Evolutionary conservation across 1,284 basidiomycete genomes (phyloP), one percentile per base, ranked within the genome.

Genomic region (Cutaneotrichosporon mucoides): DNA sequence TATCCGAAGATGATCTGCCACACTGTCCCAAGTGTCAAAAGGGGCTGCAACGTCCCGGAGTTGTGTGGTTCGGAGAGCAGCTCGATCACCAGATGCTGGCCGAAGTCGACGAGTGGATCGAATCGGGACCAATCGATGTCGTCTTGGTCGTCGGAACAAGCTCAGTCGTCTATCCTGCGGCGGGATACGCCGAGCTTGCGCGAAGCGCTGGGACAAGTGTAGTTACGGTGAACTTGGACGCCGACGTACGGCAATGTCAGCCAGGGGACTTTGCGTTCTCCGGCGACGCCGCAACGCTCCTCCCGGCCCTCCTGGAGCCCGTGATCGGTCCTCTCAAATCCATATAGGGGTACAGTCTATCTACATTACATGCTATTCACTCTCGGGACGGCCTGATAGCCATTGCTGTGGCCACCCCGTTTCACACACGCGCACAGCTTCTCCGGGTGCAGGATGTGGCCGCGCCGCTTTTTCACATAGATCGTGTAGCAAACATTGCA

Each of bases 11-110:
- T 6, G 47, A 53, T 5, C 52, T 62, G 11, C 61, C 61, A 0
- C 51, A 49, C 6, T 62, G 61, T 7, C 43, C 55, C 3, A 12
- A 49, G 15, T 62, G 61, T 41, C 40, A 43, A 5, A 34, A 13
- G 12, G 52, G 52, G 3, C 43, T 62, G 5, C 46, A 53, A 34
- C 55, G 61, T 38, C 61, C 61, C 0, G 61, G 55, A 6, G 61
- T 62, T 1, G 61, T 62, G 10, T 62, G 61, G 61, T 62, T 62
- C 15, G 61, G 61, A 13, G 61, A 62, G 40, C 56, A 50, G 37
- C 57, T 62, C 12, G 61, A 62, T 36, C 4, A 13, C 15, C 2
- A 13, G 8, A 62, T 62, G 61, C 51, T 62, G 2, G 15, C 38
- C 1, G 52, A 37, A 6, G 57, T 59, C 5, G 55, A 62, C 16